Conservation (phyloP, 78 protist species). For the Dictyostelium citrinum region DNA sequence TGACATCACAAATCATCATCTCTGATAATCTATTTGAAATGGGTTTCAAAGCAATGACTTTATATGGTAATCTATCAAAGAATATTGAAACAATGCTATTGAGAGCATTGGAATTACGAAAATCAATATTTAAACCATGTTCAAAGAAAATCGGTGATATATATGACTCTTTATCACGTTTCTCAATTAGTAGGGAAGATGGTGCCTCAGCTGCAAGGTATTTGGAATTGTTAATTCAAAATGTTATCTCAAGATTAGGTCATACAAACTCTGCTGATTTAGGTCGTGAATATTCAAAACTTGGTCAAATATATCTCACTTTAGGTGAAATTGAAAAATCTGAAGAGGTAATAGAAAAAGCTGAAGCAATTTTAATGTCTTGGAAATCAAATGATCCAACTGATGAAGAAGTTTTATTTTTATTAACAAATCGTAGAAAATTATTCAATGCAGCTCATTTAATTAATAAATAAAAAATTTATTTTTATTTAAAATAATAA, state of each 20-base stretch:
- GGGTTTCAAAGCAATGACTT: not conserved
- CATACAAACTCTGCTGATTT: slow-evolving; percentile 35
- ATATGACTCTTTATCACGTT: slow-evolving; percentile 26
- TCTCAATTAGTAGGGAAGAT: slow-evolving; percentile 1
- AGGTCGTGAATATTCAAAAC: slow-evolving; percentile 35
- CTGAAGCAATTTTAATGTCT: slow-evolving; percentile 3
- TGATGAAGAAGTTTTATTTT: slow-evolving; percentile 29
- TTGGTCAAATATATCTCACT: slow-evolving; percentile 40
- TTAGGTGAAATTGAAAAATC: slow-evolving; percentile 43
- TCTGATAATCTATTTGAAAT: not conserved
- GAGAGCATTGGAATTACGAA: slow-evolving; percentile 18
- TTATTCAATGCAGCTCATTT: not conserved
- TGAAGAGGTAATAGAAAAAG: slow-evolving; percentile 19
- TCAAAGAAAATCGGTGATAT: slow-evolving; percentile 52
- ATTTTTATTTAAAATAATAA: too few species aligned
- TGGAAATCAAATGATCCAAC: slow-evolving; percentile 47
- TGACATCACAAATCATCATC: slow-evolving; percentile 4
- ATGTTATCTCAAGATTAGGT: slow-evolving; percentile 1
- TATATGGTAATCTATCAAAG: not conserved
- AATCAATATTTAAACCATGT: not conserved
- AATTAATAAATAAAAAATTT: not conserved
- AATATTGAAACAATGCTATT: not conserved
- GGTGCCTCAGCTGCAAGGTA: not conserved
- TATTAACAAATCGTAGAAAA: slow-evolving; percentile 26
- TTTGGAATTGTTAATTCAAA: not conserved